phyloP scores from a whole-genome alignment of 345 rosid species.

The Odontarrhena argentea region DNA sequence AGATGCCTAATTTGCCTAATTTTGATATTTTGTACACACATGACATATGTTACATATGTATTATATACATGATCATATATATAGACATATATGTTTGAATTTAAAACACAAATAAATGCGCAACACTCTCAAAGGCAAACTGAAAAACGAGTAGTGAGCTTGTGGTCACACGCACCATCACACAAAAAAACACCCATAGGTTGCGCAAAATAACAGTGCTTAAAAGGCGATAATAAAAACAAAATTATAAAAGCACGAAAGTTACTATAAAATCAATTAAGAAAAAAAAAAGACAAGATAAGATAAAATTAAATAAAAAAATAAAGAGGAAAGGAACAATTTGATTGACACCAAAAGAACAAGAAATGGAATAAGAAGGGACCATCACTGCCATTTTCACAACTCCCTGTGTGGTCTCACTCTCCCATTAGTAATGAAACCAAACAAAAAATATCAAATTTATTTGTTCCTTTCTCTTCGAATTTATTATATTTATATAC shows the following conservation, averaged over 20 bases:
- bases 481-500: slow-evolving; percentile 9
- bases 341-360: slow-evolving; percentile 39
- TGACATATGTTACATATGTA: not conserved
- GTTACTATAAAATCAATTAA: not conserved
- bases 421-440: slow-evolving; percentile 33
- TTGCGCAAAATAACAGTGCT: slow-evolving; percentile 27
- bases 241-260: slow-evolving; percentile 3
- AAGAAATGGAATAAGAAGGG: slow-evolving; percentile 45
- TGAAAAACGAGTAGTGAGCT: slow-evolving; percentile 26
- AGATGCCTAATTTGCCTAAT: slow-evolving; percentile 24
- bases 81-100: not conserved
- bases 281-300: slow-evolving; percentile 12
- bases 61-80: not conserved
- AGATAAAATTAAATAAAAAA: slow-evolving; percentile 1
- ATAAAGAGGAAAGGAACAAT: slow-evolving; percentile 32
- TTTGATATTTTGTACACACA: slow-evolving; percentile 17
- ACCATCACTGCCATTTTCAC: slow-evolving; percentile 42
- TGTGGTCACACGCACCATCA: slow-evolving; percentile 30
- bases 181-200: not conserved
- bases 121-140: slow-evolving; percentile 13
- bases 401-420: slow-evolving; percentile 37
- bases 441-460: slow-evolving; percentile 6
- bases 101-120: slow-evolving; percentile 8
- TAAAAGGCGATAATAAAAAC: slow-evolving; percentile 5
- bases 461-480: slow-evolving; percentile 22